Base-by-base conservation (phyloP, 73 alveolate genomes). In the Paramecium sexaurelia region DNA sequence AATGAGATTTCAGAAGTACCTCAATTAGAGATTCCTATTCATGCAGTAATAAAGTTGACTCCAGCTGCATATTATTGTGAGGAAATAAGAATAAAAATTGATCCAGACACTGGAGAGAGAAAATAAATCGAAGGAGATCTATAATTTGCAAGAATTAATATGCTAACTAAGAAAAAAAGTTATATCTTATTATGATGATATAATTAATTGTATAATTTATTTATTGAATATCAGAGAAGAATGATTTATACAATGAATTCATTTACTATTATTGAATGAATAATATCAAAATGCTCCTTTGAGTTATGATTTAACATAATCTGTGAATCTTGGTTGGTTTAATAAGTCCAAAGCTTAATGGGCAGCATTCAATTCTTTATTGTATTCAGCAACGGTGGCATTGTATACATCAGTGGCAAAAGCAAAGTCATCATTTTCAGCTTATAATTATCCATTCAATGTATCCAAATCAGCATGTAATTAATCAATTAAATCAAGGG, bases 1-100 rank as follows among this genome's bases (percentile, higher is more conserved):
- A 56, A 92, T 87, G 89, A 89, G 19, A 91, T 92, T 11, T 90
- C 87, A 67, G 61, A 71, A 17, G 88, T 92, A 15, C 96, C 96
- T 11, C 35, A 68, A 66, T 47, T 92, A 15, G 87, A 89, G 7
- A 91, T 92, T 19, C 96, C 96, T 7, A 73, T 92, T 5, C 96
- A 92, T 61, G 69, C 89, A 22, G 29, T 92, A 1, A 89, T 92
- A 22, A 92, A 89, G 33, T 51, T 92, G 27, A 93, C 45, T 55
- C 92, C 92, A 10, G 66, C 61, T 1, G 71, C 92, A 32, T 85
- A 85, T 85, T 36, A 24, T 19, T 55, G 84, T 20, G 68, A 85
- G 19, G 92, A 85, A 15, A 26, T 37, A 19, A 85, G 92, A 85
- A 85, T 66, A 2, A 57, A 36, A 27, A 57, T 85, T 17, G 92